Base-by-base conservation (phyloP, 345 rosid genomes). In the Populus simonii region DNA sequence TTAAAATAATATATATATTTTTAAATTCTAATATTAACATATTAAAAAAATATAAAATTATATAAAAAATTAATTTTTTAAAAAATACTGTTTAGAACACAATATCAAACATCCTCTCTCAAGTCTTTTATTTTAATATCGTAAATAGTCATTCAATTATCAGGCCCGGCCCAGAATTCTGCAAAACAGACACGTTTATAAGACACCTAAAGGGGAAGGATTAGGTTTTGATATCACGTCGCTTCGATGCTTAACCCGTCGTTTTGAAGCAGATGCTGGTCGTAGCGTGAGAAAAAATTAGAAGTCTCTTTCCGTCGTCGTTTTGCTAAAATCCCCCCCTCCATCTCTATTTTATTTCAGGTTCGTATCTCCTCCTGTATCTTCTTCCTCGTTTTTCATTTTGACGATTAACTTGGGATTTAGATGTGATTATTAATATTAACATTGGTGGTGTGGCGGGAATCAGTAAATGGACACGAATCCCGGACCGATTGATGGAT, bases 401-500 rank as follows among this genome's bases (percentile, higher is more conserved):
- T 31, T 61, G 25, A 22, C 25, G 65, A 18, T 16, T 59, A 7
- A 5, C 25, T 4, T 22, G 25, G 20, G 23, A 18, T 17, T n/a
- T 23, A 17, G 10, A 4, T 25, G 25, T 59, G 7, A 16, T 22
- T 59, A 39, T 39, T 1, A 39, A 39, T 39, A 39, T 8, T 6
- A 39, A 39, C 43, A 17, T 41, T 66, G 55, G 7, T 20, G 18
- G 22, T 33, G 25, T 17, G n/a, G 27, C 18, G 43, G 20, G 22
- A 66, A 62, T 6, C 16, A 55, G 79, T 27, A 81, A 80, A 92
- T 90, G 94, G 94, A 92, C 45, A 65, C 89, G 12, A 92, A 86
- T 88, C 97, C 94, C 57, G 94, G 97, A 43, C 97, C 97, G 20
- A 67, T 92, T 73, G 90, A 89, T 72, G 86, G 79, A 45, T 71